phyloP scores from a whole-genome alignment of 441 rosid genomes.

The Manihot esculenta region DNA sequence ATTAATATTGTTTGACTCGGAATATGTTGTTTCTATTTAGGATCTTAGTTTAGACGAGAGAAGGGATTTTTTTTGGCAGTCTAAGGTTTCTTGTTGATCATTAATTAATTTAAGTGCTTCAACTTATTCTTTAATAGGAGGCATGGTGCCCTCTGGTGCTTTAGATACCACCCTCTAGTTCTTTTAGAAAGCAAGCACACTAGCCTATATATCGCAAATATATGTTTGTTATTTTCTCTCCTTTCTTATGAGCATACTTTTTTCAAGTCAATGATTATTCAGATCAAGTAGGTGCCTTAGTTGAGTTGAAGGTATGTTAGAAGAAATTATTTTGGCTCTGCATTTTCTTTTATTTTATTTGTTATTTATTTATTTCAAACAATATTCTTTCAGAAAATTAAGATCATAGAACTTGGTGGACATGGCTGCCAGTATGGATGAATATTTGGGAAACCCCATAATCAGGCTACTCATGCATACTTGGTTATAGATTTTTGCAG shows the following conservation, averaged over 20 bases:
- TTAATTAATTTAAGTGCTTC: neutral
- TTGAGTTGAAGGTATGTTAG: neutral
- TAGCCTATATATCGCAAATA: neutral
- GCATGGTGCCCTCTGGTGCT: neutral
- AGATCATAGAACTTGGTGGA: neutral
- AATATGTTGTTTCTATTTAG: no score
- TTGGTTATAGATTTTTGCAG: conserved; percentile 8
- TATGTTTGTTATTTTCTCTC: neutral
- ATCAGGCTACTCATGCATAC: neutral
- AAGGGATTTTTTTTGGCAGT: neutral
- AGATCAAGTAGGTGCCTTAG: neutral
- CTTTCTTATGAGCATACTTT: neutral
- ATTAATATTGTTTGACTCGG: neutral
- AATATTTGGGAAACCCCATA: neutral
- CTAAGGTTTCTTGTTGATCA: neutral
- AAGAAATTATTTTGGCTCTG: neutral
- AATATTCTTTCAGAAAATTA: neutral
- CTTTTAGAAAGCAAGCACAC: neutral
- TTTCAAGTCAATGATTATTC: neutral
- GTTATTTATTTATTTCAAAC: neutral
- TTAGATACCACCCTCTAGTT: neutral
- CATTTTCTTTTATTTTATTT: neutral
- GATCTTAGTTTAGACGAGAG: neutral
- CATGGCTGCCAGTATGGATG: neutral
- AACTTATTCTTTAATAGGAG: neutral